Base-by-base conservation (phyloP, 495 filamentous ascomycete species). In the Hypoxylon subgilvum region DNA sequence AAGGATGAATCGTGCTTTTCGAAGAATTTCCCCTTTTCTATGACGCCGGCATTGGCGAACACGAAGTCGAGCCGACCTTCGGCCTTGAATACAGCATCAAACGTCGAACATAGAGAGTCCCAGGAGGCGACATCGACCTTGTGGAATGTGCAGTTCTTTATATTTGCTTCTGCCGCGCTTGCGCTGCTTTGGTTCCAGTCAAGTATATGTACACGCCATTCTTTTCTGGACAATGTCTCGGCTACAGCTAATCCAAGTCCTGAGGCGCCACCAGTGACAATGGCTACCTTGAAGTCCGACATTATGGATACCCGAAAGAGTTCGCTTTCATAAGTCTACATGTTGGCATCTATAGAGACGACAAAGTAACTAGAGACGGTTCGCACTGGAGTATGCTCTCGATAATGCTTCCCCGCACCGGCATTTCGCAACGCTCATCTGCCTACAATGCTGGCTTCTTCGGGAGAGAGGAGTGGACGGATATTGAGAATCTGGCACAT, bases 31-130 rank as follows among this genome's bases (percentile, higher is more conserved):
- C 72, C 72, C 36, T 60, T 71, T 48, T 76, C 74, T 12, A 70
- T 71, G 18, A 76, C 68, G 5, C 74, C 75, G 0, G 75, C 75
- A 57, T 78, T 78, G 10, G 74, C 73, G 42, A 77, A 76, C 1
- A 75, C 74, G 8, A 75, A 66, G 38, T 78, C 74, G 4, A 78
- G 63, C 3, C 65, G 56, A 4, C 73, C 68, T 38, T 69, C 67
- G 8, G 64, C 16, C 7, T 52, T 52, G 39, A 68, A 67, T 8
- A 72, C 64, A 13, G 67, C 69, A 36, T 70, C 61, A 46, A 78
- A 78, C 0, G 62, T 67, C 0, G 61, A 64, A 0, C 72, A 65
- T 8, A 67, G 55, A 6, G 65, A 67, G 16, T 41, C 23, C 59
- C 61, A 67, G 0, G 55, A 58, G 18, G 44, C 18, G 21, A 65